Evolutionary conservation across 306 rosid species (phyloP).

Genomic region (Prunus davidiana): DNA sequence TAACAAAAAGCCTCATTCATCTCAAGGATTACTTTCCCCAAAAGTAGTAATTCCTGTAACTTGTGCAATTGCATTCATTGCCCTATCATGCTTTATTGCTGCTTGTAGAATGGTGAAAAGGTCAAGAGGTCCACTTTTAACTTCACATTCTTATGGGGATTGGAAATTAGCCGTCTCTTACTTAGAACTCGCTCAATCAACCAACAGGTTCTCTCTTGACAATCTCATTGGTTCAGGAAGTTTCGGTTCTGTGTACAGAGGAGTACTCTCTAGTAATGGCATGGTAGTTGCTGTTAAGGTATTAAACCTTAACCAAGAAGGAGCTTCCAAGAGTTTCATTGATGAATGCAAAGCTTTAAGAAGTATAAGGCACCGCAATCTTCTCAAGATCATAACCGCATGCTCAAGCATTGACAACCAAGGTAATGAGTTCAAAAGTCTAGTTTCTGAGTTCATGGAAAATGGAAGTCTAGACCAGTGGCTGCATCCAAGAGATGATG

Average conservation of each 20-base stretch:
- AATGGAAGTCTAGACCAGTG: slow-evolving; percentile 32
- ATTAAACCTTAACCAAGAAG: slow-evolving; percentile 35
- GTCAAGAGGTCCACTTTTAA: background rate
- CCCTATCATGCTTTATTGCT: background rate
- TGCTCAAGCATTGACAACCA: slow-evolving; percentile 20
- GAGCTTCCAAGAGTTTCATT: slow-evolving; percentile 40
- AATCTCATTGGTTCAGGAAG: slow-evolving; percentile 29
- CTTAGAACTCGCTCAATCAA: background rate
- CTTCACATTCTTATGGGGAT: background rate
- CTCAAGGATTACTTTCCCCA: slow-evolving; percentile 14
- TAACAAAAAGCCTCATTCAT: background rate
- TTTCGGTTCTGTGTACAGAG: slow-evolving; percentile 37
- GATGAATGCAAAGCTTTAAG: slow-evolving; percentile 34
- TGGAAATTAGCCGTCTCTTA: background rate
- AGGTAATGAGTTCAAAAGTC: slow-evolving; percentile 35
- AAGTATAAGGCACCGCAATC: slow-evolving; percentile 34
- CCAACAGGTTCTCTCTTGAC: slow-evolving; percentile 11
- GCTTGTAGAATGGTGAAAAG: background rate
- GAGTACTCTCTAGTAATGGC: slow-evolving; percentile 19
- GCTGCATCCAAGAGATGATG: slow-evolving; percentile 20
- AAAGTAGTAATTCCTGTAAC: slow-evolving; percentile 15
- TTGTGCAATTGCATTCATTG: slow-evolving; percentile 4
- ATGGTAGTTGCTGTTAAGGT: slow-evolving; percentile 33
- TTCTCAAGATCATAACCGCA: slow-evolving; percentile 41
- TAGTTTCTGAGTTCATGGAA: slow-evolving; percentile 31